Evolutionary conservation across 2,329 filamentous ascomycete species (phyloP).

Genomic region (Xylariaceae sp.): DNA sequence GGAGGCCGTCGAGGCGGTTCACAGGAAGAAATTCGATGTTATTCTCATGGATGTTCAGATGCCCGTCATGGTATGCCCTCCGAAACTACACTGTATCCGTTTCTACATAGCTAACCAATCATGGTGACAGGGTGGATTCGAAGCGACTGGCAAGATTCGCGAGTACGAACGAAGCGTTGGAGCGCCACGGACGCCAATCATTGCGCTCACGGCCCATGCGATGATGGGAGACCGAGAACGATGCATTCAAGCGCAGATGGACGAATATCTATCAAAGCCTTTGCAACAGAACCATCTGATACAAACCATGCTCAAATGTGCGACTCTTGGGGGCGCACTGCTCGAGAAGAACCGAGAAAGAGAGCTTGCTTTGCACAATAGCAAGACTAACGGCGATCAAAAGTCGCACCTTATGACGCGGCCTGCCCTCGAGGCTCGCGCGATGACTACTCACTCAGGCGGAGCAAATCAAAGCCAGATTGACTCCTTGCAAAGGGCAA

Average conservation of each 20-base stretch:
- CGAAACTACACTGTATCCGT: neutral
- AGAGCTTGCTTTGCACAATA: constrained; percentile 50
- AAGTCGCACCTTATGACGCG: constrained; percentile 31
- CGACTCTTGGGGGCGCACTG: constrained; percentile 79
- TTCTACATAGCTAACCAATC: constrained; percentile 12
- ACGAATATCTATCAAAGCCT: constrained; percentile 96
- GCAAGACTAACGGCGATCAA: constrained; percentile 44
- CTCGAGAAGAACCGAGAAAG: constrained; percentile 70
- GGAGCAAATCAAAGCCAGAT: constrained; percentile 54
- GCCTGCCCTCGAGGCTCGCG: constrained; percentile 47
- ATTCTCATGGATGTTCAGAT: constrained; percentile 99
- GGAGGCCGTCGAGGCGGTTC: constrained; percentile 88
- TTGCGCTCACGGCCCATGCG: constrained; percentile 92
- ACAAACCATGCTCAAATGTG: constrained; percentile 95
- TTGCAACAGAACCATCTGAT: constrained; percentile 96
- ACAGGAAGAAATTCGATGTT: constrained; percentile 88
- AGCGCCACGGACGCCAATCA: constrained; percentile 84
- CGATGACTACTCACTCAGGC: constrained; percentile 67
- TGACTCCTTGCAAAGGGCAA: constrained; percentile 53
- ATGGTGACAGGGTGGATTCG: constrained; percentile 72
- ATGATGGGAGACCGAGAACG: constrained; percentile 98
- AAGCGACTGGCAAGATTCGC: constrained; percentile 92
- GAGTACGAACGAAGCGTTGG: constrained; percentile 85
- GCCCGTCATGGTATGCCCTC: constrained; percentile 84
- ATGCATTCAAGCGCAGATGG: constrained; percentile 98